Percentiles rank a stretch among this genome's conserved stretches.
phyloP scores from a whole-genome alignment of 805 yeast genomes.

The Kluyveromyces lactis region DNA sequence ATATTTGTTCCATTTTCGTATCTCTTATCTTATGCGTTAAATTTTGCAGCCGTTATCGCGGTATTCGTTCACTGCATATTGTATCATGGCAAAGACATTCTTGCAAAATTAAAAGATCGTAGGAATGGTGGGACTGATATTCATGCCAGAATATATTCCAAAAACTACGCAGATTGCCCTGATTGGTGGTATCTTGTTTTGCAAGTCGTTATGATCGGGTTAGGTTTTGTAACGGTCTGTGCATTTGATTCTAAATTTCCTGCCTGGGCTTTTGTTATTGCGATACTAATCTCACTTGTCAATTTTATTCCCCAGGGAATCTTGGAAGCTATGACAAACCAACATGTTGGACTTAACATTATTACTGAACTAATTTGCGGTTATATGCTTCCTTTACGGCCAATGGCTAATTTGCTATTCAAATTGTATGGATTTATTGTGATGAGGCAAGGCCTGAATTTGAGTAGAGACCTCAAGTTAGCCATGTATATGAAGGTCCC shows the following conservation, averaged over 20 bases:
- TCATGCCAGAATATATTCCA: conserved; percentile 44
- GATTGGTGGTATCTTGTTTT: conserved; percentile 54
- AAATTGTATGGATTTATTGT: conserved; percentile 48
- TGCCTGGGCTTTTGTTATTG: conserved; percentile 55
- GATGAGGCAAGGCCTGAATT: conserved; percentile 45
- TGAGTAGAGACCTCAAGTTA: conserved; percentile 44
- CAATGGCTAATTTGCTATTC: conserved; percentile 48
- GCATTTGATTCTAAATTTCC: conserved; percentile 45
- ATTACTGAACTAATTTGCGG: conserved; percentile 54
- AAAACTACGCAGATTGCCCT: conserved; percentile 57
- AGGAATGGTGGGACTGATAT: conserved; percentile 38
- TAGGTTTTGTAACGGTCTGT: conserved; percentile 29
- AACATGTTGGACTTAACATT: conserved; percentile 48
- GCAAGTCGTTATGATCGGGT: conserved; percentile 21
- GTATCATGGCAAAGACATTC: conserved; percentile 50
- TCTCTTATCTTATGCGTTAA: conserved; percentile 46
- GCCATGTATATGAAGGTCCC: conserved; percentile 53
- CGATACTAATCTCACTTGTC: conserved; percentile 42
- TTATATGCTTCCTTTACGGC: conserved; percentile 45
- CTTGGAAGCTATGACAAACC: conserved; percentile 49
- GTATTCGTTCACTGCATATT: conserved; percentile 49
- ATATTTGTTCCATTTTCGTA: conserved; percentile 51
- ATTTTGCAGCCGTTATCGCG: conserved; percentile 56
- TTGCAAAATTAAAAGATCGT: conserved; percentile 32
- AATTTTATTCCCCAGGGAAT: conserved; percentile 52